Base-by-base conservation (phyloP, 1,284 basidiomycete genomes). In the Fomitopsis betulina region DNA sequence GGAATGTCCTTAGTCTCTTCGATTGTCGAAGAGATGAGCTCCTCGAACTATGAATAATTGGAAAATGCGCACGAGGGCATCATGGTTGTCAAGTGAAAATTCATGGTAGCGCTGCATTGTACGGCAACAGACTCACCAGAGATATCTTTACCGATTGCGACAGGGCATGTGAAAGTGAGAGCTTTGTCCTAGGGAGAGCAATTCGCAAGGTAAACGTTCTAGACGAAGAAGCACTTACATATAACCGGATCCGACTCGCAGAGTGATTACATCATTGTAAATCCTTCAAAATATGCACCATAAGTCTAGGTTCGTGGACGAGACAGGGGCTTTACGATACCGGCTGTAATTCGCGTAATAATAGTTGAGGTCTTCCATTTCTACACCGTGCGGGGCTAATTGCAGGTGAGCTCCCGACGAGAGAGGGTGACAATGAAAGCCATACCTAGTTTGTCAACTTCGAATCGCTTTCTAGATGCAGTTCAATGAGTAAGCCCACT, bases 101-200 rank as follows among this genome's bases (percentile, higher is more conserved):
- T 53, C 21, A 12, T 10, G 10, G 10, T 30, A n/a, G 25, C 30
- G 9, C 23, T 47, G 25, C 45, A 47, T 30, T 12, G 45, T 27
- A 27, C 25, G 45, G 25, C 25, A 30, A 17, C 5, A 35, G 25
- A 70, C 76, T 56, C 62, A 91, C 90, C 69, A 96, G 75, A 19
- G 94, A 96, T 72, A 98, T 97, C 77, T 98, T 98, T 67, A 96
- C 95, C 15, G 93, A 96, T 79, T 98, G 96, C 7, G 95, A 89
- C 38, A 98, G 82, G 0, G 95, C 95, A 72, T 98, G 95, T 15
- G 95, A 97, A 35, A 98, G 76, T 1, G 94, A 94, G 10, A 98
- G 79, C 73, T 98, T 98, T 10, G 95, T 98, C 94, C 93, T 96
- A 67, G 19, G 42, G 35, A 38, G 49, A 58, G 25, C 52, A 63